Percentiles rank a stretch among this genome's conserved stretches.
These are phyloP conservation scores for Ottelia alismoides DNA, from an alignment of 106 monocot genomes.

Conservation along the genomic window DNA sequence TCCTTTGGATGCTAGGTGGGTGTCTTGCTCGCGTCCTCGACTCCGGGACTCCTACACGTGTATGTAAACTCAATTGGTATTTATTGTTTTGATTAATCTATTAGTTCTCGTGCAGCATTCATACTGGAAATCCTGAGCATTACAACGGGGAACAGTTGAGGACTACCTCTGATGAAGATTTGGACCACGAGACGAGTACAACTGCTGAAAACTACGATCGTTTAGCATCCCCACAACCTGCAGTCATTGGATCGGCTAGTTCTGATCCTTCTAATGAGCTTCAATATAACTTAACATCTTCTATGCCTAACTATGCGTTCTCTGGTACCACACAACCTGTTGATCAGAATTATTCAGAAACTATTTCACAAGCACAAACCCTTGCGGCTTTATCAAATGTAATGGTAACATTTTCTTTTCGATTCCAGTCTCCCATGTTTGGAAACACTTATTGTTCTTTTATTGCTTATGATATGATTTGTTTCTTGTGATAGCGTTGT, in stretches of 20 bases:
- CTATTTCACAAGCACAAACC: constrained; percentile 47
- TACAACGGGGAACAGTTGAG: constrained; percentile 36
- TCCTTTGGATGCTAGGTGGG: constrained; percentile 52
- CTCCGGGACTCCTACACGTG: no score
- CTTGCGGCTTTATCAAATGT: constrained; percentile 53
- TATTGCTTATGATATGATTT: no score
- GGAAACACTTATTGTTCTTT: no score
- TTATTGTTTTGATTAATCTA: not conserved
- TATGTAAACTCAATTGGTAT: not conserved
- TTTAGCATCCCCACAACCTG: constrained; percentile 46
- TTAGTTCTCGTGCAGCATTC: no score
- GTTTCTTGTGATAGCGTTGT: no score
- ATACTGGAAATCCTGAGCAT: constrained; percentile 55
- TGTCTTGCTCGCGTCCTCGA: not conserved
- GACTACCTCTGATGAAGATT: constrained; percentile 30
- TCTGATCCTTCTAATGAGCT: constrained; percentile 30
- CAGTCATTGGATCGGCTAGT: constrained; percentile 31
- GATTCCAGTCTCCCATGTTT: no score
- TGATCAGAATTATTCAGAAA: constrained; percentile 13
- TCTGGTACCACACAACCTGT: constrained; percentile 32
- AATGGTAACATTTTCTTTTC: constrained; percentile 36
- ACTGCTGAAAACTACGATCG: constrained; percentile 31
- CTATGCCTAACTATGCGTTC: constrained; percentile 41
- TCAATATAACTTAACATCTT: constrained; percentile 43
- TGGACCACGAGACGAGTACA: constrained; percentile 11